Conservation (phyloP, 2,329 filamentous ascomycete genomes). For the Leptoxyphium fumago region DNA sequence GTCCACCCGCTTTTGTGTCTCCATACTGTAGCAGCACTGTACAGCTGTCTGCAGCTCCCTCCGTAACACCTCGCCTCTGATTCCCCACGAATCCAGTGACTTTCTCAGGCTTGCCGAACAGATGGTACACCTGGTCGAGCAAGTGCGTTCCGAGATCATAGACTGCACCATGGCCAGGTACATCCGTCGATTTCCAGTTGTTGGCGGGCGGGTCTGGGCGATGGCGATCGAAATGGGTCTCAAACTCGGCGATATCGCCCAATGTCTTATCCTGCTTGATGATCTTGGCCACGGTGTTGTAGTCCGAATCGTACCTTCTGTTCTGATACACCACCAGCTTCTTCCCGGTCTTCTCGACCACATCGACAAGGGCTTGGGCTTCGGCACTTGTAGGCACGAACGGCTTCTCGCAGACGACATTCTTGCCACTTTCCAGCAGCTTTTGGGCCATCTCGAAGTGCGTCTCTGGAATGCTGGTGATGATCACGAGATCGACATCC, state of each 20-base stretch:
- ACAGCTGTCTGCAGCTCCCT: constrained; percentile 36
- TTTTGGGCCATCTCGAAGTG: constrained; percentile 52
- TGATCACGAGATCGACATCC: constrained; percentile 51
- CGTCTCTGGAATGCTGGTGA: constrained; percentile 57
- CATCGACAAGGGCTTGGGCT: constrained; percentile 43
- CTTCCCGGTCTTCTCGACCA: constrained; percentile 24
- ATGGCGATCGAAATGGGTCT: constrained; percentile 69
- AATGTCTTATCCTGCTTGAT: constrained; percentile 40
- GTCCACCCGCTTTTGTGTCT: constrained; percentile 3
- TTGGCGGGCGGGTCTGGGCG: constrained; percentile 34
- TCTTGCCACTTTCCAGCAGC: constrained; percentile 55
- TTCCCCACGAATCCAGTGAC: constrained; percentile 56
- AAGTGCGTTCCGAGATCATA: constrained; percentile 67
- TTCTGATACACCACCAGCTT: constrained; percentile 38
- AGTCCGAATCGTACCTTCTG: constrained; percentile 65
- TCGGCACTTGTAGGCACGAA: constrained; percentile 60
- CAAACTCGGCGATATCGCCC: constrained; percentile 61
- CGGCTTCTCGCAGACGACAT: constrained; percentile 71
- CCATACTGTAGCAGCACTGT: constrained; percentile 52
- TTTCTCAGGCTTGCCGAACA: constrained; percentile 53
- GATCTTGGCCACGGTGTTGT: constrained; percentile 52
- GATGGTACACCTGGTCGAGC: constrained; percentile 56
- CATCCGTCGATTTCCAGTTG: constrained; percentile 53
- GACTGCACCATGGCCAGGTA: constrained; percentile 51
- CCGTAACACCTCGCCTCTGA: constrained; percentile 45